Evolutionary conservation across 2,329 filamentous ascomycete genomes (phyloP), one percentile per base, ranked within the genome.

Genomic region (Calonectria hongkongensis): DNA sequence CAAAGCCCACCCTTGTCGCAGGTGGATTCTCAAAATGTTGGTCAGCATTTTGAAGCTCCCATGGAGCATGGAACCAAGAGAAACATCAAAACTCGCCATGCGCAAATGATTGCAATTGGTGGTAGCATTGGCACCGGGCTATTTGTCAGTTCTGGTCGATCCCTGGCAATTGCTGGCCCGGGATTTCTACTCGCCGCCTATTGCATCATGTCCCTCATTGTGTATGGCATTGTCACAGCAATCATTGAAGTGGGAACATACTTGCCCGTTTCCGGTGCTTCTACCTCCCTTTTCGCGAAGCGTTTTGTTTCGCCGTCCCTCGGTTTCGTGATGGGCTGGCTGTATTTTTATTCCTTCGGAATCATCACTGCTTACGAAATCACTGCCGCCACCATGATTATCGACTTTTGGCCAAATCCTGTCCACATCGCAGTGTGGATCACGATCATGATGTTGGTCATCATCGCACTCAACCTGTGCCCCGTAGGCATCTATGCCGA

Each of bases 281-380:
- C 62, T 43, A 65, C 50, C 43, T 41, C 62, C 18, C 30, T 21
- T 16, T 50, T 50, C 18, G 16, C 25, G 21, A 65, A 21, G 2
- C 62, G 62, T n/a, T 66, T 39, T 8, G 47, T 66, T 16, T 66
- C 64, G n/a, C 13, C 30, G 28, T 41, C 28, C 16, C n/a, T 67
- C 10, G 48, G 48, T 21, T 67, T 67, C 21, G 48, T 50, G 1
- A n/a, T 67, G 18, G 65, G 65, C 9, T 67, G 36, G 18, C 50
- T 67, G 2, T 67, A 67, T n/a, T 67, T 30, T 18, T 67, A 67
- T 33, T 67, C 65, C 6, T 67, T 67, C 15, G 48, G 65, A 6
- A 47, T 67, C 36, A 45, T 67, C 9, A 25, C 56, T 10, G 48
- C 48, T n/a, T 67, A 67, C 18, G 48, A 67, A 36, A 67, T 67